Percentiles rank a stretch among this genome's conserved stretches.
These are phyloP conservation scores for Hypoxylon sp. DNA, from an alignment of 2,329 filamentous ascomycete genomes.

Conservation along the genomic window DNA sequence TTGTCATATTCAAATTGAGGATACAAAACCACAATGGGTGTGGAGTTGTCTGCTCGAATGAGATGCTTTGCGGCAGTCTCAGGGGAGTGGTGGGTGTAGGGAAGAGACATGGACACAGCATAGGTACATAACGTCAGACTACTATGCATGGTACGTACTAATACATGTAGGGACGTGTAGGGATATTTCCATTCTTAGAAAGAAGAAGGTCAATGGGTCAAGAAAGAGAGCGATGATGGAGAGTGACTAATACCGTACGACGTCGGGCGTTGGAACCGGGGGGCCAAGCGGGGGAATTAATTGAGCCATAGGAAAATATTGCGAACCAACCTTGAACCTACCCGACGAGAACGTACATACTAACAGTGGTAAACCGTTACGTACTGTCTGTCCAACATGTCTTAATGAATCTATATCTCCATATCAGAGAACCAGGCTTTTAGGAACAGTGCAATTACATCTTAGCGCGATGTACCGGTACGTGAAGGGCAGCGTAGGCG, in stretches of 20 bases:
- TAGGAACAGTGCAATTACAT: neutral
- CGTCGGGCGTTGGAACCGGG: conserved; percentile 34
- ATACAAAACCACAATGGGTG: conserved; percentile 33
- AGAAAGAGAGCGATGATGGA: conserved; percentile 15
- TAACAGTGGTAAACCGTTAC: conserved; percentile 10
- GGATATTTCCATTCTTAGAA: conserved; percentile 44
- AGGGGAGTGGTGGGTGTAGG: conserved; percentile 23
- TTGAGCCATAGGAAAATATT: conserved; percentile 32
- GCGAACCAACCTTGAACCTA: conserved; percentile 17
- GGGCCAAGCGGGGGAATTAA: conserved; percentile 24
- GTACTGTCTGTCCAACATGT: conserved; percentile 19
- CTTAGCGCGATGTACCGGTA: conserved; percentile 26
- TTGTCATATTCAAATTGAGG: conserved; percentile 45
- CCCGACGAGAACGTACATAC: neutral
- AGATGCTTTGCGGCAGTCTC: conserved; percentile 33
- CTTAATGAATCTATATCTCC: conserved; percentile 14
- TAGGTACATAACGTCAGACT: conserved; percentile 35
- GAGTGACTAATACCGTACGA: conserved; percentile 43
- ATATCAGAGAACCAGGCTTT: conserved; percentile 18
- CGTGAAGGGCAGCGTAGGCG: conserved; percentile 17
- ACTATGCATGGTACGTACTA: conserved; percentile 29
- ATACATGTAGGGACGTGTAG: conserved; percentile 15
- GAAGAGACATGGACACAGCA: conserved; percentile 17
- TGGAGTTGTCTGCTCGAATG: conserved; percentile 26
- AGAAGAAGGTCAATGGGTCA: conserved; percentile 11